phyloP scores from a whole-genome alignment of 2,329 filamentous ascomycete species.

The Monosporascus sp. region DNA sequence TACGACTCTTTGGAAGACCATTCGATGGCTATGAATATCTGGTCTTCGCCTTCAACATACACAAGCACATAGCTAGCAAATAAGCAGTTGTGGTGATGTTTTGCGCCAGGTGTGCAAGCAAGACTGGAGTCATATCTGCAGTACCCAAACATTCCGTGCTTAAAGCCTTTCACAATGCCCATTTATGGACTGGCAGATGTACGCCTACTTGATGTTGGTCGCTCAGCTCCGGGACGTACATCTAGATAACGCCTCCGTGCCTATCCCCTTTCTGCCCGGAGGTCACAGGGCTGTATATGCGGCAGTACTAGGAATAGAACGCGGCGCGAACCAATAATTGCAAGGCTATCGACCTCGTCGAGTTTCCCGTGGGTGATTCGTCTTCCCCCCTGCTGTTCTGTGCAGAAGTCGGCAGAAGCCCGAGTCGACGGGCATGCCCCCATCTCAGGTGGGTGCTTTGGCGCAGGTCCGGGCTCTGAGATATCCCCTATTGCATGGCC shows the following conservation, averaged over 20 bases:
- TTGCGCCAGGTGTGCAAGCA: too few relatives aligned
- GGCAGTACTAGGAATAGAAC: conserved; percentile 67
- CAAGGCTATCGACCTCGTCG: conserved; percentile 68
- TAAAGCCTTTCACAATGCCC: too few relatives aligned
- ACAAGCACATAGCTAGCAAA: too few relatives aligned
- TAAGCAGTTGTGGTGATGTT: too few relatives aligned
- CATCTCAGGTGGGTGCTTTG: conserved; percentile 56
- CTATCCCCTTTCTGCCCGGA: conserved; percentile 75
- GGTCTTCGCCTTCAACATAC: too few relatives aligned
- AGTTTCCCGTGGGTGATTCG: conserved; percentile 66
- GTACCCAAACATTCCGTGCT: too few relatives aligned
- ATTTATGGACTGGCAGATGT: conserved; percentile 63
- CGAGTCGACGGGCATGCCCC: conserved; percentile 54
- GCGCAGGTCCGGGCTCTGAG: conserved; percentile 54
- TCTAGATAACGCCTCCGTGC: conserved; percentile 57
- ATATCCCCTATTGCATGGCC: conserved; percentile 59
- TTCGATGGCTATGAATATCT: too few relatives aligned
- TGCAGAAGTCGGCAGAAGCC: too few relatives aligned
- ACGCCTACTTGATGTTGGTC: conserved; percentile 53
- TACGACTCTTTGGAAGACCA: too few relatives aligned
- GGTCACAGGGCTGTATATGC: conserved; percentile 63
- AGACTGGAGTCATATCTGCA: too few relatives aligned
- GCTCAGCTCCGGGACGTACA: conserved; percentile 62
- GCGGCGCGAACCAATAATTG: conserved; percentile 73
- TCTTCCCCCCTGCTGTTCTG: too few relatives aligned